Evolutionary conservation across 2,329 filamentous ascomycete species (phyloP).

Genomic region (Penicillium hordei): DNA sequence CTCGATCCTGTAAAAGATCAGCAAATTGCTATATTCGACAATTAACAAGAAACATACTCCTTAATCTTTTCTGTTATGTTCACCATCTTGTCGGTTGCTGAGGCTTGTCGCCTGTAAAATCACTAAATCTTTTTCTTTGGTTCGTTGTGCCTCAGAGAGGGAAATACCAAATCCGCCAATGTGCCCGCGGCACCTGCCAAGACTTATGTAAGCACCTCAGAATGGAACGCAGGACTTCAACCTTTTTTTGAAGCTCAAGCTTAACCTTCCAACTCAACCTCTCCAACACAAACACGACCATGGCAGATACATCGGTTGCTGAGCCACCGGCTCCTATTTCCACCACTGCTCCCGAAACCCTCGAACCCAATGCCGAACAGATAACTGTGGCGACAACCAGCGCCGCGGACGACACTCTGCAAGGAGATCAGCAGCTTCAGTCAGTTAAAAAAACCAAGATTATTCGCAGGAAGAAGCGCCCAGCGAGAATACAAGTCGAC

Average conservation of each 20-base stretch:
- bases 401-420: slow-evolving; percentile 34
- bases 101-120: slow-evolving; percentile 21
- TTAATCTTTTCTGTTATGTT: slow-evolving; percentile 99
- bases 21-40: slow-evolving; percentile 8
- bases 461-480: slow-evolving; percentile 83
- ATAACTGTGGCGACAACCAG: slow-evolving; percentile 19
- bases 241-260: slow-evolving; percentile 10
- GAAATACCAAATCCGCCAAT: slow-evolving; percentile 10
- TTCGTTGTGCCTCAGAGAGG: not conserved
- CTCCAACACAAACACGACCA: slow-evolving; percentile 14
- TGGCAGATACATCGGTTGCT: slow-evolving; percentile 31
- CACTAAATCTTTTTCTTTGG: slow-evolving; percentile 8
- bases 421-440: slow-evolving; percentile 20
- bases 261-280: not conserved
- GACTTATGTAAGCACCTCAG: slow-evolving; percentile 9
- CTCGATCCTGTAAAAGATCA: slow-evolving; percentile 71
- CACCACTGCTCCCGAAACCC: slow-evolving; percentile 45
- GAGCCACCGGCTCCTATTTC: slow-evolving; percentile 50
- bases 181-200: slow-evolving; percentile 8
- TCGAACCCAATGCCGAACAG: slow-evolving; percentile 17
- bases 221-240: not conserved
- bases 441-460: slow-evolving; percentile 73
- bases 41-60: slow-evolving; percentile 62
- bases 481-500: slow-evolving; percentile 88
- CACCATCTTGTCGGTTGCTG: slow-evolving; percentile 66